Base-by-base conservation (phyloP, 2,329 filamentous ascomycete genomes). In the Botryosphaeria dothidea region DNA sequence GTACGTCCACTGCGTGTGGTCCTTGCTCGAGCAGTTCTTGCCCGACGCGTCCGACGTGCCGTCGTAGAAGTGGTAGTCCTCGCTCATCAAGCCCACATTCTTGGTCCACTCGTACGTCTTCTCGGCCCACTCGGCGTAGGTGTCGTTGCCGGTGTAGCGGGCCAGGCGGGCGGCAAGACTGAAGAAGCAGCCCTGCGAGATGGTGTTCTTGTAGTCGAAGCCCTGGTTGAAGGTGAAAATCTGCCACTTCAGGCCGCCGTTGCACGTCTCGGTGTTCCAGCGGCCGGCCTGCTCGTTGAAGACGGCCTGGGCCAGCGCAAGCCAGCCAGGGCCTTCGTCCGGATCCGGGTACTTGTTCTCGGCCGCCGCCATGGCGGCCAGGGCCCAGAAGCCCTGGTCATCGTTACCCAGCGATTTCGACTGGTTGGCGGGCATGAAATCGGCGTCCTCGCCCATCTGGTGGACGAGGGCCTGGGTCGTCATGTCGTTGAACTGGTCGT, bases 241-340 rank as follows among this genome's bases (percentile, higher is more conserved):
- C 79, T 96, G 92, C 93, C 93, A 96, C 68, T 90, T 87, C 68
- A 96, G 78, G 13, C 92, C 92, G 57, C 92, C 92, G 56, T 79
- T 82, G 76, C 92, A 96, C 0, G 82, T 82, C 0, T 78, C 71
- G 2, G 78, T 79, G 69, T 95, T 88, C 90, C 91, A 95, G 23
- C 92, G 86, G 21, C 78, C 77, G 1, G 86, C 87, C 72, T 92
- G 92, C 58, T 90, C 88, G 79, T 95, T 92, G 77, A 94, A 96
- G 2, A 92, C 90, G 8, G 89, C 90, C 75, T 93, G 90, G 0
- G 86, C 89, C 62, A 95, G 84, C 4, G 88, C 87, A 19, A 95
- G 83, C 91, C 91, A 96, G 67, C 90, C 88, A 0, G 90, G 87
- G 3, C 45, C 25, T 7, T 70, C 65, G 6, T 72, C 73, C 5